Conservation (phyloP, 176 grass and related monocot species). For the Melocanna baccifera region DNA sequence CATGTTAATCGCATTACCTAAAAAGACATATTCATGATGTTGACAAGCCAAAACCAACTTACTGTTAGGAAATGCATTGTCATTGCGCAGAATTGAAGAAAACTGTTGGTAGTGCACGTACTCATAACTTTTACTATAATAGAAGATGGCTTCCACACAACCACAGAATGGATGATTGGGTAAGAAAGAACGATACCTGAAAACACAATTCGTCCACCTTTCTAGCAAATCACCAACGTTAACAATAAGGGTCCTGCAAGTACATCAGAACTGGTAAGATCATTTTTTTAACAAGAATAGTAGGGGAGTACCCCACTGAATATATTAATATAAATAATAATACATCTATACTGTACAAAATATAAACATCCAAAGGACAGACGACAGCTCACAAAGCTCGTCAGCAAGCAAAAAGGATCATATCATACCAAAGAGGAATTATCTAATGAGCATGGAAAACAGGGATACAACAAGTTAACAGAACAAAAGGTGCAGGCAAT, state of each 20-base stretch:
- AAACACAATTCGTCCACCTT: conserved; percentile 84
- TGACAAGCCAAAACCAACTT: conserved; percentile 8
- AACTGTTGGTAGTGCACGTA: background rate
- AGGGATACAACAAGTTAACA: background rate
- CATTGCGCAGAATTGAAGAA: background rate
- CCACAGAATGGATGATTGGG: background rate
- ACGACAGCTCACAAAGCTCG: background rate
- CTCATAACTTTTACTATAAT: background rate
- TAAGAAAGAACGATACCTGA: conserved; percentile 50
- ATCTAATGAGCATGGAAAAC: background rate
- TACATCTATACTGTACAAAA: background rate
- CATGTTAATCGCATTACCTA: background rate
- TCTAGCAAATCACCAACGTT: conserved; percentile 91
- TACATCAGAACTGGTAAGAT: background rate
- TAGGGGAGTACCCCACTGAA: background rate
- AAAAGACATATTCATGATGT: background rate
- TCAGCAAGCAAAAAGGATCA: background rate
- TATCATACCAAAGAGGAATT: background rate
- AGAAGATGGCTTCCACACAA: background rate
- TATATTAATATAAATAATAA: background rate
- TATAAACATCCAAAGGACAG: background rate
- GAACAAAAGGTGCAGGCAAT: background rate
- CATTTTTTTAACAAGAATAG: background rate
- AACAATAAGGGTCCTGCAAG: conserved; percentile 61
- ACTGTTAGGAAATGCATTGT: background rate